Percentiles rank a stretch among this genome's conserved stretches.
Evolutionary conservation across 495 filamentous ascomycete species (phyloP).

Genomic region (Talaromyces liani): DNA sequence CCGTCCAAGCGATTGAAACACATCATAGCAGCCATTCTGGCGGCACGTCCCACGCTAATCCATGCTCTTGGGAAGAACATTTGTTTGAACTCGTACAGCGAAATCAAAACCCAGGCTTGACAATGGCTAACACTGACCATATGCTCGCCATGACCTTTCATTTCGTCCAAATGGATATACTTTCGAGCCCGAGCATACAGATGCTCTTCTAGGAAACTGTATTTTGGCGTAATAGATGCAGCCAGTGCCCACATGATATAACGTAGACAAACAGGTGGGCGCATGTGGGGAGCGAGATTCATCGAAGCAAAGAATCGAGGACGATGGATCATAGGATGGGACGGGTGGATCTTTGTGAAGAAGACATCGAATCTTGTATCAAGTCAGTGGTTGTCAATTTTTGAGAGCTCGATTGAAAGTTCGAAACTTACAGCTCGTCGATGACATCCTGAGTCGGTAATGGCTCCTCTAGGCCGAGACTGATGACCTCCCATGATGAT

Average conservation of each 20-base stretch:
- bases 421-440: slow-evolving; percentile 68
- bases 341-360: slow-evolving; percentile 85
- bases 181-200: slow-evolving; percentile 87
- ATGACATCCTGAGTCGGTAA: slow-evolving; percentile 81
- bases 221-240: slow-evolving; percentile 75
- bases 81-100: slow-evolving; percentile 87
- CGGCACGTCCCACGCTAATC: slow-evolving; percentile 78
- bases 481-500: slow-evolving; percentile 88
- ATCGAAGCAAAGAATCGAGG: slow-evolving; percentile 77
- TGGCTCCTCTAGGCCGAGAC: slow-evolving; percentile 85
- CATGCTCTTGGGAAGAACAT: slow-evolving; percentile 98
- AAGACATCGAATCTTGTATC: slow-evolving; percentile 31
- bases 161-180: slow-evolving; percentile 81
- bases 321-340: slow-evolving; percentile 80
- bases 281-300: slow-evolving; percentile 74
- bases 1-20: slow-evolving; percentile 87
- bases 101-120: slow-evolving; percentile 75
- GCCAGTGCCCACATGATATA: slow-evolving; percentile 94
- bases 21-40: slow-evolving; percentile 81
- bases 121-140: slow-evolving; percentile 74
- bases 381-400: not conserved
- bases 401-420: too few relatives aligned
- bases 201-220: slow-evolving; percentile 62
- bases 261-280: slow-evolving; percentile 80
- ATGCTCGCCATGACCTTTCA: slow-evolving; percentile 86